These are phyloP conservation scores for Peronospora destructor DNA, from an alignment of 352 stramenopile species.

Conservation along the genomic window DNA sequence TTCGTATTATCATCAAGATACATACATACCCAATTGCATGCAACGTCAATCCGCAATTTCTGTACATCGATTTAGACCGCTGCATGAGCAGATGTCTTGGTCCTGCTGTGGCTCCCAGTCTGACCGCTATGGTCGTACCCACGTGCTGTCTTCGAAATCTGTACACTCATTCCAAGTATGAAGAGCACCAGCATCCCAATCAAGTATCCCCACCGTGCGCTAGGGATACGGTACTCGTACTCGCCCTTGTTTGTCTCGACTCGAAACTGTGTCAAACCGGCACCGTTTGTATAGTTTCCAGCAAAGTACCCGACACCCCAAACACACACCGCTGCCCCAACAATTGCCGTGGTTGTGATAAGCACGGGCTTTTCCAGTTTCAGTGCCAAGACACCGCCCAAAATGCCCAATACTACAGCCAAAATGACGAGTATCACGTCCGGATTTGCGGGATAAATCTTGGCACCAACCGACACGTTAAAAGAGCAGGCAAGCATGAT, in stretches of 20 bases:
- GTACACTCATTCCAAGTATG: slow-evolving; percentile 47
- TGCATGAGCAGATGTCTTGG: slow-evolving; percentile 22
- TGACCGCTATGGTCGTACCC: slow-evolving; percentile 42
- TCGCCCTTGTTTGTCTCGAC: slow-evolving; percentile 29
- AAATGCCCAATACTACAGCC: slow-evolving; percentile 32
- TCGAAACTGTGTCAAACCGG: slow-evolving; percentile 44
- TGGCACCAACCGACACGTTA: slow-evolving; percentile 42
- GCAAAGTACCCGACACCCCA: slow-evolving; percentile 65
- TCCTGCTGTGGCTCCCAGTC: slow-evolving; percentile 24
- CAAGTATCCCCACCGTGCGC: slow-evolving; percentile 73
- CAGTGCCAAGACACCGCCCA: slow-evolving; percentile 39
- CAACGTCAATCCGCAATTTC: background rate
- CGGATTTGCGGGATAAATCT: slow-evolving; percentile 45
- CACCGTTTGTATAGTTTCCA: slow-evolving; percentile 55
- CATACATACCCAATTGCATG: background rate
- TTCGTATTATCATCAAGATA: background rate
- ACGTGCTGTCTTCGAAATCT: slow-evolving; percentile 55
- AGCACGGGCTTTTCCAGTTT: slow-evolving; percentile 53
- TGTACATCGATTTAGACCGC: slow-evolving; percentile 16
- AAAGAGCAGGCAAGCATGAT: slow-evolving; percentile 46
- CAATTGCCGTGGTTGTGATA: slow-evolving; percentile 50
- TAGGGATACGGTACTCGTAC: slow-evolving; percentile 57
- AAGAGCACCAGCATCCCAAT: slow-evolving; percentile 49
- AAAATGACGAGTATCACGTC: slow-evolving; percentile 39
- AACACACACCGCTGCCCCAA: slow-evolving; percentile 44